Conservation (phyloP, 2,329 filamentous ascomycete species). For the Alternaria gaisen region DNA sequence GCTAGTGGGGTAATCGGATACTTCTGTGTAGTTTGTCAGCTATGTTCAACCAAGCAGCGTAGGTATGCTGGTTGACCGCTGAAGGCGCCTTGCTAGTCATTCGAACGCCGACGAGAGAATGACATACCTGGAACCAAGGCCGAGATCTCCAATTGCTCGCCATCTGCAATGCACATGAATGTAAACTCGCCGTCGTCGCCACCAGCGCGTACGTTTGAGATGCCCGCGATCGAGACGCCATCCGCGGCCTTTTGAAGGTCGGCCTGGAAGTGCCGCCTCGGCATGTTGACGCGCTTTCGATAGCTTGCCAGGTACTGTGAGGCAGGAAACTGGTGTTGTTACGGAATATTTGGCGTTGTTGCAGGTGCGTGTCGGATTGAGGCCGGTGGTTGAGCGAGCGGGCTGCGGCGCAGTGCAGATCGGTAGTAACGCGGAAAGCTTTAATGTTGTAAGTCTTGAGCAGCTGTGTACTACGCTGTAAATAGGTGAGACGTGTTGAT, state of each 20-base stretch:
- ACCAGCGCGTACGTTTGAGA: conserved; percentile 67
- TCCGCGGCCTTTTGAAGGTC: conserved; percentile 61
- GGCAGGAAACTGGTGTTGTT: background rate
- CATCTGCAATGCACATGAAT: conserved; percentile 58
- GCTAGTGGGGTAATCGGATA: conserved; percentile 66
- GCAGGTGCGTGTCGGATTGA: background rate
- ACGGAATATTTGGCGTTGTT: background rate
- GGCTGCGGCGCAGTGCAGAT: conserved; percentile 9
- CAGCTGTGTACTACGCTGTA: background rate
- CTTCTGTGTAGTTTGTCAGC: conserved; percentile 53
- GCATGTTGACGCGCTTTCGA: conserved; percentile 60
- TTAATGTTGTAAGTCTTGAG: background rate
- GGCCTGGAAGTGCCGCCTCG: conserved; percentile 69
- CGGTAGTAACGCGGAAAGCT: background rate
- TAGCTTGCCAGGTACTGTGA: background rate
- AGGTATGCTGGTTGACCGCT: background rate
- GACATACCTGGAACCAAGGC: conserved; percentile 45
- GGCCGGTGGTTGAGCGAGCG: conserved; percentile 11
- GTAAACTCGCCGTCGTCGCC: conserved; percentile 77
- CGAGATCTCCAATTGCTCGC: conserved; percentile 49
- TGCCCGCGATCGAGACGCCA: conserved; percentile 53
- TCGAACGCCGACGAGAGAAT: conserved; percentile 5
- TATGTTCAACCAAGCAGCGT: background rate
- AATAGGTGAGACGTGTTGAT: background rate
- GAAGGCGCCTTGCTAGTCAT: background rate